Evolutionary conservation across 352 stramenopile genomes (phyloP).

Genomic region (Phytophthora meadii): DNA sequence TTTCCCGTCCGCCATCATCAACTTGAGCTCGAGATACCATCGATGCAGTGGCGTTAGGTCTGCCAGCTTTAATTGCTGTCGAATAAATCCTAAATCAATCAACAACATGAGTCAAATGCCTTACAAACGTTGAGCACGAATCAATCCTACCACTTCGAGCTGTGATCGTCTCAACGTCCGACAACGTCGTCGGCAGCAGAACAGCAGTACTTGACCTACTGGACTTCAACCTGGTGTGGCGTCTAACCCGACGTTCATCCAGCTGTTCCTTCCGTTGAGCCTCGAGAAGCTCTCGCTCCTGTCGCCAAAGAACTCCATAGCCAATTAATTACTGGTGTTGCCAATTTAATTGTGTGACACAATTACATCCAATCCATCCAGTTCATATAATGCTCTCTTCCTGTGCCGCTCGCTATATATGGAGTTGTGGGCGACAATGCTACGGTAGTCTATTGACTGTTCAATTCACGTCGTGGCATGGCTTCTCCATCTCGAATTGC

Average conservation of each 20-base stretch:
- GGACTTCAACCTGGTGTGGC: constrained; percentile 1
- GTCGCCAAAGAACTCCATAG: constrained; percentile 6
- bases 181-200: constrained; percentile 17
- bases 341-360: no score
- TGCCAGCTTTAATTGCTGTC: constrained; percentile 33
- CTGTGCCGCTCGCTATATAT: constrained; percentile 3
- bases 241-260: constrained; percentile 20
- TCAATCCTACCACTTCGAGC: constrained; percentile 31
- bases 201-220: background rate
- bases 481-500: constrained; percentile 4
- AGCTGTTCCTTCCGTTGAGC: constrained; percentile 15
- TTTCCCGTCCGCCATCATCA: constrained; percentile 30
- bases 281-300: constrained; percentile 14
- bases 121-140: background rate
- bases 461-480: background rate
- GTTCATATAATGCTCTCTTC: no score
- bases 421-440: background rate
- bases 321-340: no score
- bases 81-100: constrained; percentile 49
- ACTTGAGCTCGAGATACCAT: constrained; percentile 53
- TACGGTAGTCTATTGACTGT: background rate
- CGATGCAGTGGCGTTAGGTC: constrained; percentile 43
- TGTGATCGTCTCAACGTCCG: constrained; percentile 32
- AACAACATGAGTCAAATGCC: background rate
- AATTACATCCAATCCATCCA: constrained; percentile 22